These are phyloP conservation scores for Nannochloropsis gaditana DNA, from an alignment of 108 stramenopile genomes.

Conservation along the genomic window DNA sequence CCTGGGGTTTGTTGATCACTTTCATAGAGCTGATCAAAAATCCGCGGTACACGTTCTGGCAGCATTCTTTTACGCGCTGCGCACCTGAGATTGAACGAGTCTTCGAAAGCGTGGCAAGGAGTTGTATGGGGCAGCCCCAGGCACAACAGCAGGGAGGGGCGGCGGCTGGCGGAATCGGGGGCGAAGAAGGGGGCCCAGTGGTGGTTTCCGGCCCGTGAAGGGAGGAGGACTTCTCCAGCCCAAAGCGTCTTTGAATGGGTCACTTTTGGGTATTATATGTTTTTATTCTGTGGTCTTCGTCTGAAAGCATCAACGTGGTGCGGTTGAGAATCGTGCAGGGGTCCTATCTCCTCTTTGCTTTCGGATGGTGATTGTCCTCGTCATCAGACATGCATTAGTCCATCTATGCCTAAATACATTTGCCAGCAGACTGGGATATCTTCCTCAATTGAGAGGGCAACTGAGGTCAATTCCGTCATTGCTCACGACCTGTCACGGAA, in stretches of 20 bases:
- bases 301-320: neutral
- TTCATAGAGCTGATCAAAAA: conserved; percentile 99
- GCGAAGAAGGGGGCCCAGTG: neutral
- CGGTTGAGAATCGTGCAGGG: neutral
- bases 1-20: conserved; percentile 88
- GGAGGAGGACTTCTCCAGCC: neutral
- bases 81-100: conserved; percentile 96
- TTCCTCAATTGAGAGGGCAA: neutral
- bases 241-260: neutral
- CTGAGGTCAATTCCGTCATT: neutral
- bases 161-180: neutral
- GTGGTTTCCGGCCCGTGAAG: neutral
- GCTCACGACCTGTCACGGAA: neutral
- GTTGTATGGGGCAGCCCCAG: conserved; percentile 61
- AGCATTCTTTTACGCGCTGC: conserved; percentile 91
- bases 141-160: neutral
- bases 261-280: neutral
- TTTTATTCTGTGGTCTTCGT: neutral
- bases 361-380: neutral
- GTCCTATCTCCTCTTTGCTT: neutral
- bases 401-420: no score
- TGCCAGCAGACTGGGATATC: no score
- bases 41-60: conserved; percentile 95
- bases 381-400: neutral
- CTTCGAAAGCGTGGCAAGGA: conserved; percentile 87